Base-by-base conservation (phyloP, 345 rosid genomes). In the Mangifera indica region DNA sequence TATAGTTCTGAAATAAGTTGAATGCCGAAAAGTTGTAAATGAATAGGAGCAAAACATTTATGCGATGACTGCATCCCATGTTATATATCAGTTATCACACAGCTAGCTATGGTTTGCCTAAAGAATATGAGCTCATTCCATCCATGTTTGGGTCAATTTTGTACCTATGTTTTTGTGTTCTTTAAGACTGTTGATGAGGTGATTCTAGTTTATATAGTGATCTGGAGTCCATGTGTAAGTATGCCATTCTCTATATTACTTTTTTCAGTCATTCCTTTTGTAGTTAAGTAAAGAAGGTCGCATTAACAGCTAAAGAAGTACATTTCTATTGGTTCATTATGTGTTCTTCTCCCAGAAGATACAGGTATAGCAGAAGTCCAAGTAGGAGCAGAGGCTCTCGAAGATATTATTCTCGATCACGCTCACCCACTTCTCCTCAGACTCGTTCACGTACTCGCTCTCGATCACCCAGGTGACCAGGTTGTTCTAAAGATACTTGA, bases 361-460 rank as follows among this genome's bases (percentile, higher is more conserved):
- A 81, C 73, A 74, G 79, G 22, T 78, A 78, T 72, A 84, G 93
- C 79, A 79, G 93, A 80, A 93, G 95, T 67, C 84, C 85, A 49
- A 85, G 87, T 66, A 78, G 88, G 72, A 82, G 78, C 77, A 82
- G 88, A 81, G 86, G 87, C 77, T 85, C 88, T 25, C 84, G 85
- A 68, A 90, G 92, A 80, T 18, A 79, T 54, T 63, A 74, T 77
- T 87, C 90, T 11, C 87, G 69, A 34, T 87, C 90, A 0, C 70
- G n/a, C n/a, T n/a, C n/a, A n/a, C n/a, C n/a, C n/a, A n/a, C n/a
- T n/a, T n/a, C 45, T 10, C 87, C 88, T 2, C 74, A 73, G 4
- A 79, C 90, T 3, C 73, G 48, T 3, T 79, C 91, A 0, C 60
- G n/a, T 1, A 73, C 84, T 5, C 87, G 72, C 10, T 82, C 89